Conservation (phyloP, 2,329 filamentous ascomycete species). For the Aspergillus latus region DNA sequence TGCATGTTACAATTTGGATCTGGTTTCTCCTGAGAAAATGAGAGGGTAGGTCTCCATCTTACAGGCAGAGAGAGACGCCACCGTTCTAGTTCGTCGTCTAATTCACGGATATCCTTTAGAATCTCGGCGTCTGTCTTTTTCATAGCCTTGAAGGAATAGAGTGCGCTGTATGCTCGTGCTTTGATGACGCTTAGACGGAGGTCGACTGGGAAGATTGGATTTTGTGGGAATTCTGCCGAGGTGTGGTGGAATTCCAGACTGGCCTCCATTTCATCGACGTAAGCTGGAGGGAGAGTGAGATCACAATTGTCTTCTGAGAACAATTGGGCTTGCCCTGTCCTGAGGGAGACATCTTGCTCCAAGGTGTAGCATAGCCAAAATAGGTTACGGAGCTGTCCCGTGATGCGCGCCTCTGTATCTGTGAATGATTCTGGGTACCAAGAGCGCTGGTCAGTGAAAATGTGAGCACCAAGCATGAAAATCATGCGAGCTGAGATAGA, state of each 20-base stretch:
- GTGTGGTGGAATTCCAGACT: slow-evolving; percentile 24
- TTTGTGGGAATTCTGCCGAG: slow-evolving; percentile 22
- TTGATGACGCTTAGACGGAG: slow-evolving; percentile 55
- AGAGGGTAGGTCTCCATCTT: slow-evolving; percentile 50
- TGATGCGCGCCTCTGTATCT: slow-evolving; percentile 20
- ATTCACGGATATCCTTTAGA: slow-evolving; percentile 55
- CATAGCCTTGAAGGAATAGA: slow-evolving; percentile 53
- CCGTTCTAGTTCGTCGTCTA: slow-evolving; percentile 57
- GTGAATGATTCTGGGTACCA: slow-evolving; percentile 24
- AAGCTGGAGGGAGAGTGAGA: slow-evolving; percentile 49
- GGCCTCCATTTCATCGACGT: slow-evolving; percentile 33
- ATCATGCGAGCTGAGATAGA: slow-evolving; percentile 50
- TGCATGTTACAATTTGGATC: slow-evolving; percentile 47
- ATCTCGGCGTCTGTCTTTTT: slow-evolving; percentile 57
- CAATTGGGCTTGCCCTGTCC: slow-evolving; percentile 54
- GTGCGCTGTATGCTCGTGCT: slow-evolving; percentile 47
- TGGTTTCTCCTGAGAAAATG: slow-evolving; percentile 38
- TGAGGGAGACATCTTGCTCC: slow-evolving; percentile 57
- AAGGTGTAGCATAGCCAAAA: slow-evolving; percentile 59
- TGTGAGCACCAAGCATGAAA: slow-evolving; percentile 53
- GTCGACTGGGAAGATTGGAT: slow-evolving; percentile 49
- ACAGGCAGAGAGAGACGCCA: slow-evolving; percentile 54
- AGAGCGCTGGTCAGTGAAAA: slow-evolving; percentile 23
- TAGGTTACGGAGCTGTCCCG: slow-evolving; percentile 39
- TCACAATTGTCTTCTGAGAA: slow-evolving; percentile 56